These are phyloP conservation scores for Plantago elongata DNA, from an alignment of 257 asterid genomes.

Conservation along the genomic window DNA sequence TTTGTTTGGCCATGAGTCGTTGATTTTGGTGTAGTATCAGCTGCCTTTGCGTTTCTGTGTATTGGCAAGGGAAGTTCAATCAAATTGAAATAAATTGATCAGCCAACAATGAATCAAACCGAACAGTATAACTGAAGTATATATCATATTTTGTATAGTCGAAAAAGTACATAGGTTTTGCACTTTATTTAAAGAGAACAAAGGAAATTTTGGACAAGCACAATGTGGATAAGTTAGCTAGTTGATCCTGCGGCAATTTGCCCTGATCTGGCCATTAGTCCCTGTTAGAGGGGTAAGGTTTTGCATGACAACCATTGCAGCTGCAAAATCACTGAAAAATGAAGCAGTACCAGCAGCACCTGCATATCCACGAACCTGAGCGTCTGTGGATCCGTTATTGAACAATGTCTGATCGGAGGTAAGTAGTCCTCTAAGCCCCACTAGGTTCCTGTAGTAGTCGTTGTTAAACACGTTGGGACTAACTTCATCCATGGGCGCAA, in stretches of 20 bases:
- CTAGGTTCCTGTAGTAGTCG: conserved; percentile 43
- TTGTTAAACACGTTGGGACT: conserved; percentile 43
- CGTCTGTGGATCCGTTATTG: conserved; percentile 55
- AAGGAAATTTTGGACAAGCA: too few species aligned
- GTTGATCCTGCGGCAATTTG: conserved; percentile 51
- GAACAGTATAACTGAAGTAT: too few species aligned
- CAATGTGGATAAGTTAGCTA: conserved; percentile 6
- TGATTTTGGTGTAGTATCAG: too few species aligned
- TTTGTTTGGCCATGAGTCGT: too few species aligned
- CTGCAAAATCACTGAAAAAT: conserved; percentile 52
- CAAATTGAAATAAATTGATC: too few species aligned
- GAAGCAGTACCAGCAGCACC: conserved; percentile 28
- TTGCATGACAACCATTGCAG: conserved; percentile 71
- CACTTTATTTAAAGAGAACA: too few species aligned
- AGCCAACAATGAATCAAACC: too few species aligned
- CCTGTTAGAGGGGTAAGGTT: conserved; percentile 66
- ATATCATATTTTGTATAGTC: too few species aligned
- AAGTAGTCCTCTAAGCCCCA: conserved; percentile 38
- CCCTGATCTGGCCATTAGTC: conserved; percentile 57
- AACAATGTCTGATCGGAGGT: conserved; percentile 69
- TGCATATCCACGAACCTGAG: conserved; percentile 47
- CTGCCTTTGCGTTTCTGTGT: too few species aligned
- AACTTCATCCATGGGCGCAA: conserved; percentile 34
- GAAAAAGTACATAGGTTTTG: too few species aligned
- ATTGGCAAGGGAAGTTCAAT: too few species aligned